Evolutionary conservation across 306 rosid species (phyloP), one percentile per base, ranked within the genome.

Genomic region (Cicer yamashitae): DNA sequence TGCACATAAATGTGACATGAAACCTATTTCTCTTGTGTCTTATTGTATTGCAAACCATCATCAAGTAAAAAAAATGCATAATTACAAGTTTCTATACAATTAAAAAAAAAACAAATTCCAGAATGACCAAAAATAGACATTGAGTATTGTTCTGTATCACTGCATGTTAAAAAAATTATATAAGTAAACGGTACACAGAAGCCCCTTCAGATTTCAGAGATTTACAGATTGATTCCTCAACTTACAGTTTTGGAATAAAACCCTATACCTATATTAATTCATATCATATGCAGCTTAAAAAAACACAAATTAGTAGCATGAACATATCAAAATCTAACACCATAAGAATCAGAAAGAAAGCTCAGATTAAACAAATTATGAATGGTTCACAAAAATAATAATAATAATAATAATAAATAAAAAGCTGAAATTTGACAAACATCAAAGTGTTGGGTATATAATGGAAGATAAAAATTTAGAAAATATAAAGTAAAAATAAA

Each of bases 41-140:
- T 78, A 47, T 20, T 20, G 45, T 11, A 34, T 38, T 14, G 56
- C n/a, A 7, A 64, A 5, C 61, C 51, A 59, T 63, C 48, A 63
- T 40, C 63, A 48, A 44, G 47, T 46, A 48, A 46, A 53, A 46
- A 68, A 30, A n/a, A 17, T 40, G 7, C 18, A 56, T 22, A 9
- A 43, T 53, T 13, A 38, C 34, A 51, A 52, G 5, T 52, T 51
- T 73, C 48, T 43, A 22, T 8, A 11, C 41, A 45, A 61, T 10
- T 7, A 6, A 3, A 15, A 46, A n/a, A 37, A 20, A 5, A 50
- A 67, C 37, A 30, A 30, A 30, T 30, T 30, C 63, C 34, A 13
- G 7, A 45, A 38, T 71, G 57, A 57, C 45, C 44, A 56, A 41
- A 65, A 56, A 39, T 43, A 52, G 38, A 61, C 15, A 75, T 62